Base-by-base conservation (phyloP, 345 rosid genomes). In the Stellera chamaejasme region DNA sequence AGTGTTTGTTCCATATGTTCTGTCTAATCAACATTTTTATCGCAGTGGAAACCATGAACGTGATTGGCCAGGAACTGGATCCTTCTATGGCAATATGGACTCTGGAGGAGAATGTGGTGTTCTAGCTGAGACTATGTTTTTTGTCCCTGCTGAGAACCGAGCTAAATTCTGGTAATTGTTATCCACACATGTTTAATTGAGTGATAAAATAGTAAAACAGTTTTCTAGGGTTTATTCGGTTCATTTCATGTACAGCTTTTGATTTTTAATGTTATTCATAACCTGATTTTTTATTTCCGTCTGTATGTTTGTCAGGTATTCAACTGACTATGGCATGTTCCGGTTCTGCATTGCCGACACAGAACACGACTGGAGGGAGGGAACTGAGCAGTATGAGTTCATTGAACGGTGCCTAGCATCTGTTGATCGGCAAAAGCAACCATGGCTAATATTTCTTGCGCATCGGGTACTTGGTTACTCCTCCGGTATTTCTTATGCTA, bases 301-400 rank as follows among this genome's bases (percentile, higher is more conserved):
- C 39, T 32, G 39, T 32, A 5, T 32, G 39, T 32, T 32, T 32
- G 7, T 32, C 39, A 32, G 95, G 91, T 87, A 87, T 60, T 50
- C 67, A 13, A 72, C 90, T 23, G 86, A 88, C 65, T 88, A 77
- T 10, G 93, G 96, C 49, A 84, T 84, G 96, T 88, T 88, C 61
- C 85, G 23, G 47, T 88, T 88, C 76, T 88, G 93, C 50, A 54
- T 88, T 73, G 90, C 88, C 2, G 96, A 88, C 66, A 65, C 72
- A 39, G 96, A 88, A 55, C 93, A 88, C 11, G 96, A 88, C 57
- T 88, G 96, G 92, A 79, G 93, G 58, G 88, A 84, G 69, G 93
- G 86, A 50, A 36, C 93, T 0, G 88, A 88, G 60, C 93, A 88
- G 49, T 62, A 82, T 50, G 54, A 66, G 59, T 82, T 84, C 75